Conservation (phyloP, 164 flowering plant species). For the Nymphaea thermarum region DNA sequence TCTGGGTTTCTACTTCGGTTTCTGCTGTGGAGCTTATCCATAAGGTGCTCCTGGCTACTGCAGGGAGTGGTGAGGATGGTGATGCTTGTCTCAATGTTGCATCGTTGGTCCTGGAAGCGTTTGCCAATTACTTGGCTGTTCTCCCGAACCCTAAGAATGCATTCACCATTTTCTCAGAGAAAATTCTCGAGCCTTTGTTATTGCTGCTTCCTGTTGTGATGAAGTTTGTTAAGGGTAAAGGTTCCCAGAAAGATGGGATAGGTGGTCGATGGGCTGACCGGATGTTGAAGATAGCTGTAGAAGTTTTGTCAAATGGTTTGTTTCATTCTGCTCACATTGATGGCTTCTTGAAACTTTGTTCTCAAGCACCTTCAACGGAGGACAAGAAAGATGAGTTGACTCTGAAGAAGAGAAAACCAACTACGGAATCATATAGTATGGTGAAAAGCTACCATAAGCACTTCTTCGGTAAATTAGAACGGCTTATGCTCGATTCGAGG, state of each 20-base stretch:
- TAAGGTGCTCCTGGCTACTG: conserved; percentile 11
- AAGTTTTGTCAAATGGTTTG: conserved; percentile 54
- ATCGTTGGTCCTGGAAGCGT: conserved; percentile 51
- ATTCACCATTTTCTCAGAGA: conserved; percentile 53
- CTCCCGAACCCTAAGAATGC: conserved; percentile 64
- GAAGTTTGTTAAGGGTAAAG: conserved; percentile 9
- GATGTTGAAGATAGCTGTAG: conserved; percentile 34
- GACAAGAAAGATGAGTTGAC: background rate
- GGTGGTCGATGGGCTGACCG: conserved; percentile 13
- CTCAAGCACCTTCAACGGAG: background rate
- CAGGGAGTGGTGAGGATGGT: conserved; percentile 11
- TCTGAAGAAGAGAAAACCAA: conserved; percentile 5
- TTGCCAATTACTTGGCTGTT: conserved; percentile 52
- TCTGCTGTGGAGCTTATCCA: conserved; percentile 32
- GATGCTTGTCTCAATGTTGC: conserved; percentile 23
- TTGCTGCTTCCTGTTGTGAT: conserved; percentile 23
- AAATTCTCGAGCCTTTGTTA: conserved; percentile 63
- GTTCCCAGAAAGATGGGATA: background rate
- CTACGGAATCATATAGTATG: conserved; percentile 17
- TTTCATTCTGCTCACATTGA: conserved; percentile 73
- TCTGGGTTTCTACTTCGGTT: conserved; percentile 41
- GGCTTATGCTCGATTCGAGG: conserved; percentile 27
- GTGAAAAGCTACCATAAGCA: conserved; percentile 74
- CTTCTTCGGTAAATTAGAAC: conserved; percentile 54
- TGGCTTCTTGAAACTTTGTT: conserved; percentile 34